Evolutionary conservation across 23 red algal genomes (phyloP).

Genomic region (Gracilaria vermiculophylla): DNA sequence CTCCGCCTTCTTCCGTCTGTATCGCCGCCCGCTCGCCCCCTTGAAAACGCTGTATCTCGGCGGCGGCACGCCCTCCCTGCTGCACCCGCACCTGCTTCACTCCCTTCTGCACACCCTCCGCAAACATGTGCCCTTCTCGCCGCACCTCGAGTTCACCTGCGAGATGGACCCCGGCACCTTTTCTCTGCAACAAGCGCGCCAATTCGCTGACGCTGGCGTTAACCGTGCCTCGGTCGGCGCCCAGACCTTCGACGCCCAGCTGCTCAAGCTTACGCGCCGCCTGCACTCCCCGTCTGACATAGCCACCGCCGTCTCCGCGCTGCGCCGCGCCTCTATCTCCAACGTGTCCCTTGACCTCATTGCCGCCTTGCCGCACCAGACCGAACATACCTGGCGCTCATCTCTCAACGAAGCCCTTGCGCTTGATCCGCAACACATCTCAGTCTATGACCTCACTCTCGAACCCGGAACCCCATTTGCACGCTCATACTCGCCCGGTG

Average conservation of each 20-base stretch:
- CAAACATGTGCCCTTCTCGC: conserved; percentile 30
- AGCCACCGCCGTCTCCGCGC: conserved; percentile 47
- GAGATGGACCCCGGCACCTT: conserved; percentile 99
- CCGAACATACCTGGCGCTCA: conserved; percentile 21
- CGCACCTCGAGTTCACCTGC: conserved; percentile 75
- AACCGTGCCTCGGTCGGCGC: conserved; percentile 87
- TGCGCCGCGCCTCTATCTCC: conserved; percentile 51
- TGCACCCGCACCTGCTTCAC: conserved; percentile 29
- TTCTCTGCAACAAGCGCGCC: conserved; percentile 6
- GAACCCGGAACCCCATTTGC: conserved; percentile 78
- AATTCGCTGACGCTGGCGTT: conserved; percentile 61
- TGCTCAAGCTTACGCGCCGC: conserved; percentile 72
- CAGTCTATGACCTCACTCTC: conserved; percentile 87
- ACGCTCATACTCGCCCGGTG: conserved; percentile 34
- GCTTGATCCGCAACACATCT: conserved; percentile 77
- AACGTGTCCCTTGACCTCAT: conserved; percentile 88
- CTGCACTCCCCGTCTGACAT: conserved; percentile 73
- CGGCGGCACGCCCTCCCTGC: conserved; percentile 94
- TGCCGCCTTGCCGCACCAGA: conserved; percentile 79
- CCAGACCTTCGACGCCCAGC: conserved; percentile 75
- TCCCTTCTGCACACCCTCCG: conserved; percentile 43
- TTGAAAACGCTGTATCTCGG: conserved; percentile 88
- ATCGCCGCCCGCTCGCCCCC: conserved; percentile 23
- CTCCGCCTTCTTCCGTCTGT: conserved; percentile 8
- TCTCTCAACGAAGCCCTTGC: conserved; percentile 41